Conservation (phyloP, 192 early-diverging fungal species). For the Coemansia sp. region DNA sequence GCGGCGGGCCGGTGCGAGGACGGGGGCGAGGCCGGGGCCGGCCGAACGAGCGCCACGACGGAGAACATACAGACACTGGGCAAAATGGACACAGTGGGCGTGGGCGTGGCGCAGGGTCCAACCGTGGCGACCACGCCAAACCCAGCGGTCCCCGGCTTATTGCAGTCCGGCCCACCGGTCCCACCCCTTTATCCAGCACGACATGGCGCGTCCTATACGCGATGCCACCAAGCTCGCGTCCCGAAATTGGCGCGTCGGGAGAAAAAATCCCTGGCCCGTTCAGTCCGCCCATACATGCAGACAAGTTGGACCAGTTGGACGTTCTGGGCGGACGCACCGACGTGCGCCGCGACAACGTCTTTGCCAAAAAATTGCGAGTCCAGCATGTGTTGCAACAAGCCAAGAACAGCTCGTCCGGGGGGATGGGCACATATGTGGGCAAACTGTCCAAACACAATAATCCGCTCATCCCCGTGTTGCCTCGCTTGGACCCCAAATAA, state of each 20-base stretch:
- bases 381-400: conserved; percentile 52
- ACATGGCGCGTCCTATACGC: conserved; percentile 44
- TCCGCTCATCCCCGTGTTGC: conserved; percentile 47
- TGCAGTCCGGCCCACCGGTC: conserved; percentile 22
- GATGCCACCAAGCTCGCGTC: conserved; percentile 30
- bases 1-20: conserved; percentile 7
- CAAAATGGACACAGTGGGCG: neutral
- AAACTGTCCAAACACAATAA: conserved; percentile 52
- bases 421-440: conserved; percentile 46
- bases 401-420: conserved; percentile 35
- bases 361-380: conserved; percentile 37
- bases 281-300: conserved; percentile 31
- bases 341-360: conserved; percentile 29
- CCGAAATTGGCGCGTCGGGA: conserved; percentile 38
- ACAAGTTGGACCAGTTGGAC: too few species aligned
- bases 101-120: neutral
- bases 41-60: neutral
- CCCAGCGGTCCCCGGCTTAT: conserved; percentile 14
- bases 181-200: conserved; percentile 24
- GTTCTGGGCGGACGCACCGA: too few species aligned
- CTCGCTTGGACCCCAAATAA: conserved; percentile 28
- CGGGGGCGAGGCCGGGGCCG: conserved; percentile 8
- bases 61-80: neutral
- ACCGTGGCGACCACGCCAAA: neutral
- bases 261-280: conserved; percentile 51